Conservation (phyloP, 768 basidiomycete genomes). For the Trametes maxima region DNA sequence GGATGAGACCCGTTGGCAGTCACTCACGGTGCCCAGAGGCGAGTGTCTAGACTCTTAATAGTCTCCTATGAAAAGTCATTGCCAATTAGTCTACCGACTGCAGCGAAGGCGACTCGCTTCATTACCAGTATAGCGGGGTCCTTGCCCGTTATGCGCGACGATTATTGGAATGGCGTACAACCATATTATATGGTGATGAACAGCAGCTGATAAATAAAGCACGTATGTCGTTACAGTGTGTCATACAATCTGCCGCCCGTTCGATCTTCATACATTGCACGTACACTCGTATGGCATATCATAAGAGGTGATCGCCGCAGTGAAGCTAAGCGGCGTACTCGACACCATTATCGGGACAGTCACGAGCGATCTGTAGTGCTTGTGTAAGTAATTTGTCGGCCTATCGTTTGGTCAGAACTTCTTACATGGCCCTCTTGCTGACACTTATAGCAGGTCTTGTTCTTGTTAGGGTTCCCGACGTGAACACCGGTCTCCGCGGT, state of each 20-base stretch:
- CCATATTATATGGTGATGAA: background rate
- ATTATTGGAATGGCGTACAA: background rate
- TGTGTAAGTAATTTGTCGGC: background rate
- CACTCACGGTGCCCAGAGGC: too few relatives aligned
- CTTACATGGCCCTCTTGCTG: slow-evolving; percentile 83
- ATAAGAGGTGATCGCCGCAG: slow-evolving; percentile 6
- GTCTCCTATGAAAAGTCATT: too few relatives aligned
- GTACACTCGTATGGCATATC: slow-evolving; percentile 16
- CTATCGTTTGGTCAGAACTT: background rate
- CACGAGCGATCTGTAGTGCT: slow-evolving; percentile 34
- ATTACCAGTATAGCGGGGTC: too few relatives aligned
- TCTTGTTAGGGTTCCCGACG: slow-evolving; percentile 55
- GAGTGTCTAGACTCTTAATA: too few relatives aligned
- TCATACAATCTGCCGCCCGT: slow-evolving; percentile 15
- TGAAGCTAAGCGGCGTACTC: slow-evolving; percentile 29
- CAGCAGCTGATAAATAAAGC: slow-evolving; percentile 23
- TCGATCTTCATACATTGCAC: slow-evolving; percentile 21
- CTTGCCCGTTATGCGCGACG: background rate
- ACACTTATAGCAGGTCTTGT: slow-evolving; percentile 87
- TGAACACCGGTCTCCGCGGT: slow-evolving; percentile 50
- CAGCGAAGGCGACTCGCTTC: too few relatives aligned
- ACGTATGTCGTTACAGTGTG: slow-evolving; percentile 19
- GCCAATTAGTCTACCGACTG: too few relatives aligned
- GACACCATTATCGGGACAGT: slow-evolving; percentile 36
- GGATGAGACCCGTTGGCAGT: too few relatives aligned